These are phyloP conservation scores for Aspergillus leporis DNA, from an alignment of 495 filamentous ascomycete genomes.

Conservation along the genomic window DNA sequence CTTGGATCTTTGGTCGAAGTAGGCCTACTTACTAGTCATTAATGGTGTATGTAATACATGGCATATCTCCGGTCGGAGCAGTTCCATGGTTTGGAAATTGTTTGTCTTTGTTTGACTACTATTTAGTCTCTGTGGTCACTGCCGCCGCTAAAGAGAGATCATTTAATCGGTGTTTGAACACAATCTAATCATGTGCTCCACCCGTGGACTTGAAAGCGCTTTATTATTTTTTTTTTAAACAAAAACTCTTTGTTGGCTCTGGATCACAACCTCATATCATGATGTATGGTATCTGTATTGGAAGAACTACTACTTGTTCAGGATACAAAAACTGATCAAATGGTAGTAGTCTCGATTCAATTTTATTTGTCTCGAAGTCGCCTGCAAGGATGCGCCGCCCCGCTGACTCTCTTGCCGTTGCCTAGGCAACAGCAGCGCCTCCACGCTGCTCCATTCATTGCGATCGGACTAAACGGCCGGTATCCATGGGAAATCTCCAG, in stretches of 20 bases:
- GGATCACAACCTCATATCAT: no score
- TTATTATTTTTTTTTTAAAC: neutral
- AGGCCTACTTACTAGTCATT: neutral
- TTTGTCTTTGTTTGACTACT: neutral
- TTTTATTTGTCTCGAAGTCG: no score
- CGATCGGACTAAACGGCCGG: constrained; percentile 15
- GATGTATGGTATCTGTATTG: no score
- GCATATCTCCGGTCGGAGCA: no score
- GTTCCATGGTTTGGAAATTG: neutral
- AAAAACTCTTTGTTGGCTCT: no score
- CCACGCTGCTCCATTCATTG: constrained; percentile 20
- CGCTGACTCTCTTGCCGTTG: constrained; percentile 28
- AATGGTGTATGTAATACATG: neutral
- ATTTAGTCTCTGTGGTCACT: neutral
- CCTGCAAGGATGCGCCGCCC: constrained; percentile 22
- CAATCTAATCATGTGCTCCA: constrained; percentile 2
- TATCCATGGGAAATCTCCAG: constrained; percentile 4
- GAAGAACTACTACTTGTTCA: no score
- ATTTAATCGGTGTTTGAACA: no score
- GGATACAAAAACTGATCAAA: no score
- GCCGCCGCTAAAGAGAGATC: neutral
- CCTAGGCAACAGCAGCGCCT: constrained; percentile 28
- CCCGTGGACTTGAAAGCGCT: neutral
- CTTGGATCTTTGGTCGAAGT: neutral
- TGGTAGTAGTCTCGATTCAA: no score